A percentile compares a stretch with the other conserved stretches of the same genome.
Evolutionary conservation across 768 basidiomycete genomes (phyloP).

Genomic region (Phaeotremella fagi): DNA sequence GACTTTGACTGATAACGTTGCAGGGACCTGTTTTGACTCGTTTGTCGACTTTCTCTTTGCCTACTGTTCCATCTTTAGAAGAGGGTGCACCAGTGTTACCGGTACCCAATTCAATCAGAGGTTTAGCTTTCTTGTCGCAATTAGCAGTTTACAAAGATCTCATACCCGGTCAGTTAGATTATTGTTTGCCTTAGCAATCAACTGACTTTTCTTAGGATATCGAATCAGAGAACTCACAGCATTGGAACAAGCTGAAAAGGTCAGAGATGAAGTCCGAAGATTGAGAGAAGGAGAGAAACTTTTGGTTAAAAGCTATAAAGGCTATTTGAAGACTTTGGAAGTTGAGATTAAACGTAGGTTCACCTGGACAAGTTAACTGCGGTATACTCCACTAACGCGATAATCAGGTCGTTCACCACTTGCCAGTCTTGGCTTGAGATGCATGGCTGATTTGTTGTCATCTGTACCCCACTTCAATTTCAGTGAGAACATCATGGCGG

Average conservation of each 20-base stretch:
- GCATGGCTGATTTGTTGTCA: conserved; percentile 77
- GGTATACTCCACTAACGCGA: neutral
- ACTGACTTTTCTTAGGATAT: conserved; percentile 56
- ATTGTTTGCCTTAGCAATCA: neutral
- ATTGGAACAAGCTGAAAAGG: conserved; percentile 84
- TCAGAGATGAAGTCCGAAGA: conserved; percentile 82
- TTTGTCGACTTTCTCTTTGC: conserved; percentile 78
- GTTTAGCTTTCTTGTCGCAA: conserved; percentile 81
- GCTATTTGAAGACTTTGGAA: conserved; percentile 79
- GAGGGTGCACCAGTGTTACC: conserved; percentile 53
- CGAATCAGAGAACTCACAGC: conserved; percentile 88
- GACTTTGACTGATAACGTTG: neutral
- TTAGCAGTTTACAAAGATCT: conserved; percentile 93
- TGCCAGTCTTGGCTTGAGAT: conserved; percentile 66
- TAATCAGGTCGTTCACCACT: conserved; percentile 39
- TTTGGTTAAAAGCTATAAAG: conserved; percentile 78
- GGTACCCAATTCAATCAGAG: conserved; percentile 78
- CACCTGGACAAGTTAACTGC: neutral
- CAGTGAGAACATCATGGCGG: conserved; percentile 82
- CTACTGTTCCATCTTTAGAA: conserved; percentile 64
- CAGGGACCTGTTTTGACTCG: conserved; percentile 85
- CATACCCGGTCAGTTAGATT: conserved; percentile 56
- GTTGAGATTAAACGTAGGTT: conserved; percentile 73
- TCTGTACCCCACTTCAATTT: conserved; percentile 97
- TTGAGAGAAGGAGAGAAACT: conserved; percentile 96